These are phyloP conservation scores for Barnettozyma botsteinii DNA, from an alignment of 805 yeast species.

Conservation along the genomic window DNA sequence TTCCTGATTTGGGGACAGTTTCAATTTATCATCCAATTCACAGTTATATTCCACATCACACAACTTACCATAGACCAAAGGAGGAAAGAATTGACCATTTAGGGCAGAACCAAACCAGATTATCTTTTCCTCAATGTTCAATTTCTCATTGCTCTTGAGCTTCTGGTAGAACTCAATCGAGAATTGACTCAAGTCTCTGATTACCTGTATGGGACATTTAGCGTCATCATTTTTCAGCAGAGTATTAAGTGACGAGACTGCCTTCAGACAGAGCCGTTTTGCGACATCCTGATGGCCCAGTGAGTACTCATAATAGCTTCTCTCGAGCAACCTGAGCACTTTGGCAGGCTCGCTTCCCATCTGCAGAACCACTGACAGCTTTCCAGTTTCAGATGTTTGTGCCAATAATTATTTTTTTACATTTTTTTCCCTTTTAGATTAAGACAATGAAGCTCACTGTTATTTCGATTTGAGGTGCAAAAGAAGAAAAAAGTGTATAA, in stretches of 20 bases:
- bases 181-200: conserved; percentile 3
- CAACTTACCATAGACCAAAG: conserved; percentile 3
- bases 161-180: conserved; percentile 7
- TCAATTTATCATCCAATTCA: conserved; percentile 3
- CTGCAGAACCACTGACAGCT: too few species aligned
- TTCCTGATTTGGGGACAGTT: conserved; percentile 13
- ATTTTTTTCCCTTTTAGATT: conserved; percentile 4
- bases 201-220: neutral
- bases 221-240: neutral
- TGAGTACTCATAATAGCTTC: neutral
- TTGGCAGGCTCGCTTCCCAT: neutral
- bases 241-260: conserved; percentile 1
- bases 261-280: neutral
- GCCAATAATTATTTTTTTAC: neutral
- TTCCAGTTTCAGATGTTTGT: neutral
- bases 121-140: conserved; percentile 9
- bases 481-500: too few species aligned
- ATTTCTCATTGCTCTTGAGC: conserved; percentile 2
- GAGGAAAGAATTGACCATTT: conserved; percentile 14
- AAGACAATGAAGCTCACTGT: conserved; percentile 2
- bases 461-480: neutral
- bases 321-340: neutral
- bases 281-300: neutral
- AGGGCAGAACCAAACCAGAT: conserved; percentile 16
- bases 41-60: neutral